Percentiles rank a stretch among this genome's conserved stretches.
Conservation (phyloP, 257 asterid species). For the Petunia axillaris region DNA sequence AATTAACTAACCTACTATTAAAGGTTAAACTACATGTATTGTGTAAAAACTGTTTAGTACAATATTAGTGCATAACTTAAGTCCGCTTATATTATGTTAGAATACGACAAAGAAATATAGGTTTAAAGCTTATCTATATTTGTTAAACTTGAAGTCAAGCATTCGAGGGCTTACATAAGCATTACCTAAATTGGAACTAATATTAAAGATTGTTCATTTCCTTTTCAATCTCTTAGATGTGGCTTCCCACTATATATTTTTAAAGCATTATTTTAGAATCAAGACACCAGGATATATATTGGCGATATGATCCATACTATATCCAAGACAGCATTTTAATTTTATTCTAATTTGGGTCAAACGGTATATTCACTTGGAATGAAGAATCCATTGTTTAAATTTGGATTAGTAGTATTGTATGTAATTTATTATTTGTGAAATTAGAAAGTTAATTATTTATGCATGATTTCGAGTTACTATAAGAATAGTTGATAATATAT, state of each 20-base stretch:
- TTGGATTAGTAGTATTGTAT: too few species aligned
- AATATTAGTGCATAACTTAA: too few species aligned
- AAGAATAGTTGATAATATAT: too few species aligned
- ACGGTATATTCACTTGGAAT: not conserved
- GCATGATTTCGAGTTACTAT: too few species aligned
- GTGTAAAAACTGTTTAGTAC: too few species aligned
- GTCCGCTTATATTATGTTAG: too few species aligned
- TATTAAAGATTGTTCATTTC: not conserved
- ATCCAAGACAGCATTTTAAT: slow-evolving; percentile 15
- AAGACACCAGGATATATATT: not conserved
- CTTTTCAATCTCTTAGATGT: slow-evolving; percentile 3
- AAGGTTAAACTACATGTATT: too few species aligned
- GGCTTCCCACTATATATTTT: slow-evolving; percentile 4
- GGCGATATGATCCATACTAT: not conserved
- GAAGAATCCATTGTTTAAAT: not conserved
- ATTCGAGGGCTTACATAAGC: slow-evolving; percentile 18
- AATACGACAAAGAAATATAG: too few species aligned
- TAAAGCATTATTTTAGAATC: slow-evolving; percentile 2
- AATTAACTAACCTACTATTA: too few species aligned
- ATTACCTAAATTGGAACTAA: slow-evolving; percentile 22
- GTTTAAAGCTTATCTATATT: not conserved
- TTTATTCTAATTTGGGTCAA: not conserved
- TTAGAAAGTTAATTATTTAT: too few species aligned
- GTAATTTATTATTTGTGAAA: too few species aligned
- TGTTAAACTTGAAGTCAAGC: not conserved